Evolutionary conservation across 495 filamentous ascomycete genomes (phyloP).

Genomic region (Lasiosphaeris hirsuta): DNA sequence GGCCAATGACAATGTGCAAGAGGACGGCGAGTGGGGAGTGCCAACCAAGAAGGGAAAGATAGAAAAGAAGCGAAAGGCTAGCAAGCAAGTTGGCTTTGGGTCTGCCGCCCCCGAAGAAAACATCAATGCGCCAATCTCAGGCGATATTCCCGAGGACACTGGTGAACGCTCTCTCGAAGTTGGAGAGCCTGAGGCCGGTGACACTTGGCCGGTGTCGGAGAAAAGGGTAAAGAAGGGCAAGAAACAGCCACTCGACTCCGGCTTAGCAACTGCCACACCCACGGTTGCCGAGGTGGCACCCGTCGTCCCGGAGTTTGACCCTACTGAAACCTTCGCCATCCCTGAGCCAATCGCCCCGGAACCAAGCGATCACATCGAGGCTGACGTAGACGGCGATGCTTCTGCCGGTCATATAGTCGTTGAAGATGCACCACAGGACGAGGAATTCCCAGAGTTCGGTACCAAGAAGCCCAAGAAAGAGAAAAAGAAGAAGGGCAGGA

Average conservation of each 20-base stretch:
- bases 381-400: background rate
- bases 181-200: conserved; percentile 14
- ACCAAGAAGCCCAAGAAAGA: conserved; percentile 31
- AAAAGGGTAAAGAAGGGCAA: conserved; percentile 32
- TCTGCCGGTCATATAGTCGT: background rate
- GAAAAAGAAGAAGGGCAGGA: conserved; percentile 29
- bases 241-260: conserved; percentile 18
- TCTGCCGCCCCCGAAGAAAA: background rate
- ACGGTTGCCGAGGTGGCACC: conserved; percentile 6
- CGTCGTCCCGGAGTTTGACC: background rate
- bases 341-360: background rate
- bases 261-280: conserved; percentile 20
- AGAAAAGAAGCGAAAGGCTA: background rate
- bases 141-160: conserved; percentile 12
- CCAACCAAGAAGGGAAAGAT: background rate
- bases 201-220: conserved; percentile 8
- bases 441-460: conserved; percentile 23
- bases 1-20: background rate
- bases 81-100: background rate
- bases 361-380: background rate
- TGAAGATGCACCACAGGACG: conserved; percentile 5
- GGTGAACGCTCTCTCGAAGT: conserved; percentile 18
- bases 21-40: background rate
- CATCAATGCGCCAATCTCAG: background rate
- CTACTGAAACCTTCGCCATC: background rate